Percentiles rank a stretch among this genome's conserved stretches.
These are phyloP conservation scores for Spathaspora arborariae DNA, from an alignment of 805 yeast species.

Conservation along the genomic window DNA sequence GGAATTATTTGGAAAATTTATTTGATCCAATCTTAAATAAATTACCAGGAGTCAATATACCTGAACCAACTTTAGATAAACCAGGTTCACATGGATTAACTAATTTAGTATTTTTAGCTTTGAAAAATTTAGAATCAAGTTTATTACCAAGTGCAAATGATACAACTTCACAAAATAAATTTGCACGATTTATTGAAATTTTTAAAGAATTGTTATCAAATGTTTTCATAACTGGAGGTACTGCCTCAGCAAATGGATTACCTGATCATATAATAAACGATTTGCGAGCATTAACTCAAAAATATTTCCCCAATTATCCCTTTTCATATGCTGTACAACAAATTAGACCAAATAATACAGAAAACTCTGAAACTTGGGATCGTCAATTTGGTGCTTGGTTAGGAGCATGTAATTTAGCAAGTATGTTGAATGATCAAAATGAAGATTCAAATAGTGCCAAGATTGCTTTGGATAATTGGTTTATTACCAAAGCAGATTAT, in stretches of 20 bases:
- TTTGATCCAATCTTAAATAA: constrained; percentile 60
- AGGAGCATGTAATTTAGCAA: constrained; percentile 68
- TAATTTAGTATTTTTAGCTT: constrained; percentile 31
- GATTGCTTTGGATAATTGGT: constrained; percentile 45
- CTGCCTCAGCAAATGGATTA: constrained; percentile 53
- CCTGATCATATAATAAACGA: constrained; percentile 54
- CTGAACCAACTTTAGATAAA: constrained; percentile 38
- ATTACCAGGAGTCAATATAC: constrained; percentile 29
- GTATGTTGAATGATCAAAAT: constrained; percentile 49
- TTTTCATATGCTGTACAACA: constrained; percentile 21
- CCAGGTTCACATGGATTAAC: constrained; percentile 48
- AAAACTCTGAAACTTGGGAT: constrained; percentile 42
- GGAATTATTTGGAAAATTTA: constrained; percentile 52
- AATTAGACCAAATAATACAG: constrained; percentile 19
- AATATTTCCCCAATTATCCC: constrained; percentile 45
- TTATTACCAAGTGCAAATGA: constrained; percentile 26
- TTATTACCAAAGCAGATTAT: constrained; percentile 61
- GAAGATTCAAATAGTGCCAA: constrained; percentile 23
- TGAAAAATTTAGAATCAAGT: constrained; percentile 33
- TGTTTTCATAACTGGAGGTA: constrained; percentile 60
- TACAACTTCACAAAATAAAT: constrained; percentile 24
- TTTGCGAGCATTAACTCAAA: constrained; percentile 40
- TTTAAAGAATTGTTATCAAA: constrained; percentile 34
- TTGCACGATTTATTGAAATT: constrained; percentile 35
- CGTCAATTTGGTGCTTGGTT: constrained; percentile 62